Conservation (phyloP, 768 basidiomycete species). For the Lentinula detonsa region DNA sequence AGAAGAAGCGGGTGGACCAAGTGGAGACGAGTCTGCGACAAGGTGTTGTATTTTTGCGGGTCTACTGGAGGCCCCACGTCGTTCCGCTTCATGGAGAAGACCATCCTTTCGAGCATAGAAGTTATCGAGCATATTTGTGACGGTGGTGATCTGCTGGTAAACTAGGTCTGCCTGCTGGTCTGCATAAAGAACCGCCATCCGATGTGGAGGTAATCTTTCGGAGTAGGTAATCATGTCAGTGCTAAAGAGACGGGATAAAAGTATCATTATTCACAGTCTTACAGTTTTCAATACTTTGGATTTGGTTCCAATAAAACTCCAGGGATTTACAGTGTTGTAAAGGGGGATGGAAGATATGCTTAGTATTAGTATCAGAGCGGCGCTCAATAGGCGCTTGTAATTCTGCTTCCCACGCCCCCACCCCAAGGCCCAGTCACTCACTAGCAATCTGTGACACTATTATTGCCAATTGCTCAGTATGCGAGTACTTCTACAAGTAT, state of each 20-base stretch:
- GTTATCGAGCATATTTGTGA: not conserved
- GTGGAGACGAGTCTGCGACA: not conserved
- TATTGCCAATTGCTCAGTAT: no score
- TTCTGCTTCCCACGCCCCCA: no score
- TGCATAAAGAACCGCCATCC: not conserved
- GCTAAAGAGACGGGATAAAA: not conserved
- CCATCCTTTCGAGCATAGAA: not conserved
- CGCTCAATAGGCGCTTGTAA: no score
- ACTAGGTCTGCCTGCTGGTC: constrained; percentile 3
- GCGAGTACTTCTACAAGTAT: no score
- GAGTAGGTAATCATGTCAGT: not conserved
- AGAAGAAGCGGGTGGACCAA: not conserved
- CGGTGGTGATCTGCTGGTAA: constrained; percentile 1
- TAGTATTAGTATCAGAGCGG: no score
- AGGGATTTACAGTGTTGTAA: no score
- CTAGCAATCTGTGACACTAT: no score
- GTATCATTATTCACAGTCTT: no score
- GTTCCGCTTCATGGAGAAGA: not conserved
- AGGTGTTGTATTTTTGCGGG: not conserved
- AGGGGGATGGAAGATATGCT: no score
- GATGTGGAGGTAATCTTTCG: not conserved
- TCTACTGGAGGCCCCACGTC: not conserved
- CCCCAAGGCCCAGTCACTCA: no score
- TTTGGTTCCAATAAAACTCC: no score
- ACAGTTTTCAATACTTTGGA: no score